Percentiles rank a stretch among this genome's conserved stretches.
Conservation (phyloP, 129 eudicot genomes). For the Helianthus tuberosus region DNA sequence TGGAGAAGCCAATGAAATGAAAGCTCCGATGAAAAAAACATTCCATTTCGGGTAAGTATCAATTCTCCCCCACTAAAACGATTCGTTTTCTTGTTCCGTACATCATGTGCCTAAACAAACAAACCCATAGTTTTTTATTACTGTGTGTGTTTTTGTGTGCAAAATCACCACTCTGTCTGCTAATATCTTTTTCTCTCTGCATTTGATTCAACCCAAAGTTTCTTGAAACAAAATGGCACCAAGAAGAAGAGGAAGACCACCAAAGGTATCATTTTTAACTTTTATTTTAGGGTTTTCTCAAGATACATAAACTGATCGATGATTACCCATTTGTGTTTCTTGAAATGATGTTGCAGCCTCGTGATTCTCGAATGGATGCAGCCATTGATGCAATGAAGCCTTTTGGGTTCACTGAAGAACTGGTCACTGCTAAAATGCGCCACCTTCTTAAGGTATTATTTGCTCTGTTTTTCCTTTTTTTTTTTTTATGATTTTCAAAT, state of each 20-base stretch:
- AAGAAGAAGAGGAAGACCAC: conserved; percentile 7
- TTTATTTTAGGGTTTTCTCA: neutral
- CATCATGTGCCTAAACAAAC: conserved; percentile 1
- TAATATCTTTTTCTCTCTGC: neutral
- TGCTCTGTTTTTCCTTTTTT: conserved; percentile 17
- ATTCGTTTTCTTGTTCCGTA: conserved; percentile 6
- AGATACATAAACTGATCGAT: no score
- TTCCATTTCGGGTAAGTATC: neutral
- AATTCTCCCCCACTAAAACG: neutral
- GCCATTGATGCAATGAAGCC: conserved; percentile 64
- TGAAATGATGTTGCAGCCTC: conserved; percentile 28
- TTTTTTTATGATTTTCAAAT: neutral
- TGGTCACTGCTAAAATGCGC: conserved; percentile 22
- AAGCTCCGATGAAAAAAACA: no score
- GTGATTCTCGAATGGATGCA: conserved; percentile 47
- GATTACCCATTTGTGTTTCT: conserved; percentile 12
- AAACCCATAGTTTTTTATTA: neutral
- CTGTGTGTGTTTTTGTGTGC: neutral
- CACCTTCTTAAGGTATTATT: conserved; percentile 46
- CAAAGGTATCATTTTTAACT: conserved; percentile 11
- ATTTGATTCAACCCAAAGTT: neutral
- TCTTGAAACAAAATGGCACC: conserved; percentile 28
- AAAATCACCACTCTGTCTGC: neutral
- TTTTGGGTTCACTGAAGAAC: conserved; percentile 34
- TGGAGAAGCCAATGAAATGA: no score